Base-by-base conservation (phyloP, 768 basidiomycete species). In the Macrolepiota albuminosa region DNA sequence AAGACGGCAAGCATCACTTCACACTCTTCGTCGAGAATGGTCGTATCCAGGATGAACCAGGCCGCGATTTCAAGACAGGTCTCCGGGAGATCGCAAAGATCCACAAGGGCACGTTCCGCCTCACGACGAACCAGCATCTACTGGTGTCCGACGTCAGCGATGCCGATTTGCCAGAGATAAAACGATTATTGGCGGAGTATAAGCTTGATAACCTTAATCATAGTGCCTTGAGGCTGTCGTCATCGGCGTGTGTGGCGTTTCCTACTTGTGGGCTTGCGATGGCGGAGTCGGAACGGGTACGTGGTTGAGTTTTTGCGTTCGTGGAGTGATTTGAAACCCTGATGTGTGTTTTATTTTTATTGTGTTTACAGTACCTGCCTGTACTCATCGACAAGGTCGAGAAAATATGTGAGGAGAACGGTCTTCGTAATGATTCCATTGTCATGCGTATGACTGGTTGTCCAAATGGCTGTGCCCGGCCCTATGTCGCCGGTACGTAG, bases 391-490 rank as follows among this genome's bases (percentile, higher is more conserved):
- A 93, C 74, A 98, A 98, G 75, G 89, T 98, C 18, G 96, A 99
- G 77, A 86, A 87, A 74, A 89, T 98, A 6, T 92, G 91, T 68
- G 97, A 98, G 71, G 91, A 95, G 71, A 89, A 87, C 66, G 96
- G 96, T 21, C 78, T 98, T 45, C 82, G 96, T 49, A 88, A 97
- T 70, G 96, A 99, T 73, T 87, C 90, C 3, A 96, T 98, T 64
- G 86, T 98, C 61, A 98, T 99, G 96, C 85, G 96, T 56, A 98
- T 98, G 95, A 98, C 95, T 16, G 96, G 96, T 53, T 98, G 95
- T 66, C 93, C 93, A 3, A 95, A 94, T 67, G 93, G 93, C 40
- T 95, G 95, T 71, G 92, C 95, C 2, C 82, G 95, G 60, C 96
- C 94, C 40, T 98, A 96, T 72, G 77, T 95, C 48, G 96, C 92